Evolutionary conservation across 148 eudicot genomes (phyloP), one percentile per base, ranked within the genome.

Genomic region (Pharnaceum exiguum): DNA sequence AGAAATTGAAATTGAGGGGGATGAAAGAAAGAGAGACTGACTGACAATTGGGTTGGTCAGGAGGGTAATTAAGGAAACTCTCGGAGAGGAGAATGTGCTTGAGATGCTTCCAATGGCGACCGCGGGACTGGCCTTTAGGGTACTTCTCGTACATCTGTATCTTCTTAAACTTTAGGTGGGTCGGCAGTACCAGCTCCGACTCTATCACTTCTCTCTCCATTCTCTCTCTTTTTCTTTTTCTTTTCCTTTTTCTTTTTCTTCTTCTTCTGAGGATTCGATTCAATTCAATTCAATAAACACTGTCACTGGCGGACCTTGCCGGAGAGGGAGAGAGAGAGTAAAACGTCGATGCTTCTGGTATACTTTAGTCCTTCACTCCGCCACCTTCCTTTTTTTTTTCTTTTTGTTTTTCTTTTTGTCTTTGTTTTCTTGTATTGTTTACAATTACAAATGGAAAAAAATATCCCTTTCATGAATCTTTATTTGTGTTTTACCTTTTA

Each of bases 41-140:
- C 89, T 76, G 60, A 93, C 98, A 93, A 60, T 85, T 93, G 56
- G 98, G 89, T 59, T 79, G 72, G 59, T 88, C 55, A 18, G 90
- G 74, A 32, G 87, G 67, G 66, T 76, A 79, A 56, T 74, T 77
- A 1, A 68, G 75, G 71, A 67, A 87, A 76, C 77, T 88, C 55
- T 93, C 96, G 32, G 95, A 95, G 67, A 82, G 98, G 28, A 93
- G 75, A 51, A 93, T 88, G 62, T 93, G 98, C 72, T 83, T 93
- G 65, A 93, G 90, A 73, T 93, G 96, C 51, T 93, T 93, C 97
- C 97, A 90, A 42, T 81, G 78, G 38, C 97, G 66, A 13, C 77
- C 81, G 62, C 88, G 79, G 5, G 90, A 70, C 76, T 93, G 98
- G 18, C 96, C 98, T 43, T 93, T 93, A 1, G 98, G 98, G 67